These are phyloP conservation scores for Phytomonas sp. DNA, from an alignment of 208 protist species.

Conservation along the genomic window DNA sequence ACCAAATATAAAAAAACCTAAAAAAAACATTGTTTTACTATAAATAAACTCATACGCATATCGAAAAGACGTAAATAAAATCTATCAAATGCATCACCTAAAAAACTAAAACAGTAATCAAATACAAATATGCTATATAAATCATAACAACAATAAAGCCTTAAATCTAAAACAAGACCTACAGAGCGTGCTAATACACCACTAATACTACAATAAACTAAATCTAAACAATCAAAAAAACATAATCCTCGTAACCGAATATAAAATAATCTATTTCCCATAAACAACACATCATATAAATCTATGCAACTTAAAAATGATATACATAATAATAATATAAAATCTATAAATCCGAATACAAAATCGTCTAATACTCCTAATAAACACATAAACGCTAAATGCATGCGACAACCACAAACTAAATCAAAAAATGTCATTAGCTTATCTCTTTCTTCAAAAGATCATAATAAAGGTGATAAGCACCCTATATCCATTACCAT, in stretches of 20 bases:
- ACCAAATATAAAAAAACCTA: slow-evolving; percentile 60
- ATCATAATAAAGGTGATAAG: slow-evolving; percentile 30
- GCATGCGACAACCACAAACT: slow-evolving; percentile 38
- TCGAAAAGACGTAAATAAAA: slow-evolving; percentile 53
- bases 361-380: slow-evolving; percentile 48
- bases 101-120: slow-evolving; percentile 57
- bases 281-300: slow-evolving; percentile 49
- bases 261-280: slow-evolving; percentile 52
- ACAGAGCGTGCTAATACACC: slow-evolving; percentile 31
- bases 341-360: slow-evolving; percentile 58
- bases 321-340: slow-evolving; percentile 55
- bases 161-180: slow-evolving; percentile 30
- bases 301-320: slow-evolving; percentile 57
- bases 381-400: slow-evolving; percentile 43
- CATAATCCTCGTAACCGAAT: slow-evolving; percentile 24
- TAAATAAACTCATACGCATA: slow-evolving; percentile 57
- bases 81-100: slow-evolving; percentile 46
- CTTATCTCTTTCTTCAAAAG: slow-evolving; percentile 34
- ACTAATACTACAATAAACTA: slow-evolving; percentile 40
- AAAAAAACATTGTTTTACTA: slow-evolving; percentile 64
- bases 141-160: slow-evolving; percentile 58
- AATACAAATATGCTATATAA: slow-evolving; percentile 51
- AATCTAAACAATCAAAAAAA: slow-evolving; percentile 44
- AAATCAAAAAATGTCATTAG: slow-evolving; percentile 47
- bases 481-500: slow-evolving; percentile 38